Evolutionary conservation across 1,139 yeast species (phyloP).

Genomic region (Candida sp.): DNA sequence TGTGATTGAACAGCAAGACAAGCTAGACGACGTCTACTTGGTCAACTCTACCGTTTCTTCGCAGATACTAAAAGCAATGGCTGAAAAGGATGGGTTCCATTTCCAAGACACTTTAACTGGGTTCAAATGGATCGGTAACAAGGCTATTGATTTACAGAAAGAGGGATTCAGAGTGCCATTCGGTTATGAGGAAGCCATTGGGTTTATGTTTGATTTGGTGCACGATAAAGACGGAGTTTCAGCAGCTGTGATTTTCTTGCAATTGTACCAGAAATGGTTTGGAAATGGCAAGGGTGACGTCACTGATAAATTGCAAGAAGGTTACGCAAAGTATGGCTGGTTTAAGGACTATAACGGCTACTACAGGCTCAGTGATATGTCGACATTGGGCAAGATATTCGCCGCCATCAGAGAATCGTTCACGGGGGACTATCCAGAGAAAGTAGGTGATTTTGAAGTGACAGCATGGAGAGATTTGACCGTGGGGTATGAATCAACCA

Average conservation of each 20-base stretch:
- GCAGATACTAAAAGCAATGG: constrained; percentile 77
- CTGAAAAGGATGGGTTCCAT: constrained; percentile 60
- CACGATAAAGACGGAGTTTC: constrained; percentile 95
- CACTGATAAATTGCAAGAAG: constrained; percentile 54
- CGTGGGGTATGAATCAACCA: constrained; percentile 74
- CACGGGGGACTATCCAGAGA: constrained; percentile 37
- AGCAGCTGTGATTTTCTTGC: constrained; percentile 81
- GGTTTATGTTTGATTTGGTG: constrained; percentile 87
- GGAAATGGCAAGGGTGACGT: constrained; percentile 34
- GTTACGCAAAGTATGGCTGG: constrained; percentile 73
- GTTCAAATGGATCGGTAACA: constrained; percentile 97
- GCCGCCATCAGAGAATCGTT: constrained; percentile 48
- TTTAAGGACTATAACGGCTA: constrained; percentile 89
- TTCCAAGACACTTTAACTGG: constrained; percentile 90
- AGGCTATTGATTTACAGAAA: constrained; percentile 71
- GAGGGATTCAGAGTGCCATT: constrained; percentile 78
- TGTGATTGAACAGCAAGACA: constrained; percentile 44
- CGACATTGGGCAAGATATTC: constrained; percentile 58
- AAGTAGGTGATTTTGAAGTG: constrained; percentile 58
- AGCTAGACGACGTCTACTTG: constrained; percentile 53
- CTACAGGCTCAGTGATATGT: constrained; percentile 64
- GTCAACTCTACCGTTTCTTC: constrained; percentile 93
- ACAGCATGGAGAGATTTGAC: constrained; percentile 85
- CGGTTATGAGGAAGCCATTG: constrained; percentile 96
- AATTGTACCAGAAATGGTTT: constrained; percentile 62